Percentiles rank a stretch among this genome's conserved stretches.
Evolutionary conservation across 2,329 filamentous ascomycete genomes (phyloP).

Genomic region (Alternaria atra): DNA sequence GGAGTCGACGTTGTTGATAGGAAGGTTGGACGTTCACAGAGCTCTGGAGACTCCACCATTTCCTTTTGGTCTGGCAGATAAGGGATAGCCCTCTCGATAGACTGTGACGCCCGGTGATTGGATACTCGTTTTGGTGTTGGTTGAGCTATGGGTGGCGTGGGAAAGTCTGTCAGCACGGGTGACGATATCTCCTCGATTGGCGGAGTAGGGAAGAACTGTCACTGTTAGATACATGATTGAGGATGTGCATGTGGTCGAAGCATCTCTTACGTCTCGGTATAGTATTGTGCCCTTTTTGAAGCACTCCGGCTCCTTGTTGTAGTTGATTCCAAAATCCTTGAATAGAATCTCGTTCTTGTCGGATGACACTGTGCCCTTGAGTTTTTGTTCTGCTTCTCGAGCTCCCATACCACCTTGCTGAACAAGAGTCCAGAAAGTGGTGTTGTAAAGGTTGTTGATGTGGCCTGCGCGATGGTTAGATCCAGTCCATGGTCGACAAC

Average conservation of each 20-base stretch:
- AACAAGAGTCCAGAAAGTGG: constrained; percentile 91
- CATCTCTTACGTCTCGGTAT: constrained; percentile 74
- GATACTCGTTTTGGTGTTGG: constrained; percentile 23
- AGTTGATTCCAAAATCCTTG: constrained; percentile 88
- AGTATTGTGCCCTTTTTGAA: constrained; percentile 93
- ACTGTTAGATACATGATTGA: constrained; percentile 18
- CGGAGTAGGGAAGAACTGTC: constrained; percentile 40
- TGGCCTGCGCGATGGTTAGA: constrained; percentile 67
- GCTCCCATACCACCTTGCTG: constrained; percentile 77
- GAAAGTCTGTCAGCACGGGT: constrained; percentile 15
- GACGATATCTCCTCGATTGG: constrained; percentile 20
- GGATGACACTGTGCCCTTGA: constrained; percentile 81
- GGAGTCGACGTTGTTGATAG: constrained; percentile 47
- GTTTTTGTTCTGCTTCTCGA: constrained; percentile 79
- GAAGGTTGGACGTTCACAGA: constrained; percentile 41
- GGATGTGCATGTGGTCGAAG: not conserved
- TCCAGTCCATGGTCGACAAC: not conserved
- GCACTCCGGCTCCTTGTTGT: constrained; percentile 94
- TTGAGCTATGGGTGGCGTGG: constrained; percentile 29
- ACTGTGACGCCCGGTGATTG: constrained; percentile 28
- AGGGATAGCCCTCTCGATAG: constrained; percentile 28
- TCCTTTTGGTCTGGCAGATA: constrained; percentile 23
- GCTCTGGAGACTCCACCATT: constrained; percentile 16
- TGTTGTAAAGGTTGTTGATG: constrained; percentile 99
- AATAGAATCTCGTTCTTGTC: constrained; percentile 98